Percentiles rank a stretch among this genome's conserved stretches.
These are phyloP conservation scores for Madurella fahalii DNA, from an alignment of 2,329 filamentous ascomycete species.

Conservation along the genomic window DNA sequence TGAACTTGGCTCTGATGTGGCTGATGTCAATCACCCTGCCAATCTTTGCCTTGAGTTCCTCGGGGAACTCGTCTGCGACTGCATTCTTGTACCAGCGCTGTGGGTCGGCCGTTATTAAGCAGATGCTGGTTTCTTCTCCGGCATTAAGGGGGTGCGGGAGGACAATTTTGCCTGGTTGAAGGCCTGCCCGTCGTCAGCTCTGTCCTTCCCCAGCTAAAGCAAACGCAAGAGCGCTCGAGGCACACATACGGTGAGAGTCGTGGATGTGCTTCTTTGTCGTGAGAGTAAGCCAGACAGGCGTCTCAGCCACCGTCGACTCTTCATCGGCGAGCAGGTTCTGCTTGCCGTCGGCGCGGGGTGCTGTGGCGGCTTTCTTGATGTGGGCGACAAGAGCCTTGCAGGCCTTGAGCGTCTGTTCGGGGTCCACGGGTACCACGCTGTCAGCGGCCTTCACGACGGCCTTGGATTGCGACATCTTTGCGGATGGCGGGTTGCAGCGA, in stretches of 20 bases:
- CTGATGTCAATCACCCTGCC: conserved; percentile 73
- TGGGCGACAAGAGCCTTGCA: conserved; percentile 59
- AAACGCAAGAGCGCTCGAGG: not conserved
- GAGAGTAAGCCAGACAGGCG: conserved; percentile 58
- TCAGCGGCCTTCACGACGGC: conserved; percentile 31
- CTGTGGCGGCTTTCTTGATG: conserved; percentile 54
- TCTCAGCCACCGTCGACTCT: conserved; percentile 39
- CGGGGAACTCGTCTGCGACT: conserved; percentile 64
- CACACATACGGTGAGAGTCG: conserved; percentile 50
- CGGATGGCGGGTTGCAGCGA: conserved; percentile 7
- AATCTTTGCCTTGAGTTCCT: conserved; percentile 61
- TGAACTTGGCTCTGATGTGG: conserved; percentile 79
- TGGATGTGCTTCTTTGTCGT: conserved; percentile 62
- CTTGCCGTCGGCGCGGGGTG: conserved; percentile 47
- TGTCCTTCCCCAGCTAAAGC: not conserved
- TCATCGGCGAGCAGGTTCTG: conserved; percentile 51
- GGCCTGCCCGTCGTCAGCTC: conserved; percentile 25
- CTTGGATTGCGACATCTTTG: conserved; percentile 34
- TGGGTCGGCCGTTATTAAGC: conserved; percentile 66
- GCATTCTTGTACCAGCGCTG: conserved; percentile 91
- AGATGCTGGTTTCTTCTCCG: conserved; percentile 65
- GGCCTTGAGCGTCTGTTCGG: conserved; percentile 56
- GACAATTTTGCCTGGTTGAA: conserved; percentile 80
- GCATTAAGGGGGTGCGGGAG: conserved; percentile 73
- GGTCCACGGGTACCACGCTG: conserved; percentile 32